Base-by-base conservation (phyloP, 225 moss, liverwort and hornwort genomes). In the Sphagnum tenellum region DNA sequence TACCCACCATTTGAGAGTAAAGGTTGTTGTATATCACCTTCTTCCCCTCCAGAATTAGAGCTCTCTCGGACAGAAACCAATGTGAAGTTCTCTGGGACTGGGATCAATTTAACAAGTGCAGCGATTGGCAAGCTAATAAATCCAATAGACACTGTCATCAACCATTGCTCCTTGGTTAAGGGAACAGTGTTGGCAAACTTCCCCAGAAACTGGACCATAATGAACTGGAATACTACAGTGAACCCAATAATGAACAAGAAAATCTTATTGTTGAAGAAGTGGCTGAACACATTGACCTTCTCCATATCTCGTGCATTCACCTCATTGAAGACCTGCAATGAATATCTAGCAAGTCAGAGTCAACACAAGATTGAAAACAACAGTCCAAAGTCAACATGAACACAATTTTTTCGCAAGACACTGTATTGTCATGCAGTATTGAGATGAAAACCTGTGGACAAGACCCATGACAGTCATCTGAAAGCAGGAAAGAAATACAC, bases 181-280 rank as follows among this genome's bases (percentile, higher is more conserved):
- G 65, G 48, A 47, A 65, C 65, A 12, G 65, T 65, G 12, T 65
- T 51, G n/a, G 65, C 65, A 52, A 65, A 65, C 65, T 65, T 52
- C 44, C 65, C 65, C 4, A 65, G 65, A 50, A 65, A 49, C 51
- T 65, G 49, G 49, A 65, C 65, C 50, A 65, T 49, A 44, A 65
- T 49, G 9, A 65, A 44, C 49, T 65, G 65, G n/a, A 65, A 65
- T 44, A 65, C 51, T 52, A 65, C 48, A n/a, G 65, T 65, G 48
- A n/a, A 49, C 11, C 44, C 4, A 44, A 65, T 10, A 8, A 65
- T 51, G 44, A 65, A 44, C 46, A 49, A n/a, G 51, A 65, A 65
- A 9, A 65, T 51, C 46, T 8, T 2, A n/a, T 65, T 65, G 65
- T 65, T 52, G 49, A 65, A 52, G 2, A 29, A 29, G 51, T 65